phyloP scores from a whole-genome alignment of 2,329 filamentous ascomycete genomes.

The Penicillium sp. region DNA sequence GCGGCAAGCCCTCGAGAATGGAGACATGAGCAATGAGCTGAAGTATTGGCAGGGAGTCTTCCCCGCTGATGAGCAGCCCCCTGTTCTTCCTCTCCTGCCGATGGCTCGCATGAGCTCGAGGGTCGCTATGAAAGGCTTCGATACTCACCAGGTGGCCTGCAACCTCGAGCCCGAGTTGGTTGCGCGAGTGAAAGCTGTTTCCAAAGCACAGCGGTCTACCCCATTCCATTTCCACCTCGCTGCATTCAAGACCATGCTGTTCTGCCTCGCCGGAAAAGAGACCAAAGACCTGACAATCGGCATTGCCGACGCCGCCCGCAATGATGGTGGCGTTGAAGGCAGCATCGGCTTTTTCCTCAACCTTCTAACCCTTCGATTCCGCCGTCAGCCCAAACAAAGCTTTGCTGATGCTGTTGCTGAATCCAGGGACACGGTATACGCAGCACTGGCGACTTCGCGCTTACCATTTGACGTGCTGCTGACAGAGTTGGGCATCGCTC shows the following conservation, averaged over 20 bases:
- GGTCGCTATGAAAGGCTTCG: slow-evolving; percentile 13
- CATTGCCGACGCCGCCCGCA: slow-evolving; percentile 42
- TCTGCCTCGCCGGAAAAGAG: slow-evolving; percentile 22
- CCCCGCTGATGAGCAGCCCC: background rate
- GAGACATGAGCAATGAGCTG: background rate
- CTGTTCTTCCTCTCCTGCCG: slow-evolving; percentile 21
- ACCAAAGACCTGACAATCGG: slow-evolving; percentile 41
- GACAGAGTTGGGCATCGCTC: slow-evolving; percentile 21
- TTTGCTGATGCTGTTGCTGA: background rate
- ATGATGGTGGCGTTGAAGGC: slow-evolving; percentile 21
- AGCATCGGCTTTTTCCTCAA: slow-evolving; percentile 44
- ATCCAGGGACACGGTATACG: background rate
- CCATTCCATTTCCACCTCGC: slow-evolving; percentile 41
- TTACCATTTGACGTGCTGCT: slow-evolving; percentile 39
- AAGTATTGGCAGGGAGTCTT: background rate
- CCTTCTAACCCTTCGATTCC: slow-evolving; percentile 39
- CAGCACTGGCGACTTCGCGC: background rate
- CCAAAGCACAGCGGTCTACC: slow-evolving; percentile 15
- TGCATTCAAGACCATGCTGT: slow-evolving; percentile 33
- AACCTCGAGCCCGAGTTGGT: slow-evolving; percentile 9
- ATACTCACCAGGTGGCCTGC: background rate
- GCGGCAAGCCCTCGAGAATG: background rate
- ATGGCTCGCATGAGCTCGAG: slow-evolving; percentile 20
- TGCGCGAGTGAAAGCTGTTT: slow-evolving; percentile 15
- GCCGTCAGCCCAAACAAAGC: background rate